Evolutionary conservation across 2,329 filamentous ascomycete species (phyloP).

Genomic region (Hypocrella siamensis): DNA sequence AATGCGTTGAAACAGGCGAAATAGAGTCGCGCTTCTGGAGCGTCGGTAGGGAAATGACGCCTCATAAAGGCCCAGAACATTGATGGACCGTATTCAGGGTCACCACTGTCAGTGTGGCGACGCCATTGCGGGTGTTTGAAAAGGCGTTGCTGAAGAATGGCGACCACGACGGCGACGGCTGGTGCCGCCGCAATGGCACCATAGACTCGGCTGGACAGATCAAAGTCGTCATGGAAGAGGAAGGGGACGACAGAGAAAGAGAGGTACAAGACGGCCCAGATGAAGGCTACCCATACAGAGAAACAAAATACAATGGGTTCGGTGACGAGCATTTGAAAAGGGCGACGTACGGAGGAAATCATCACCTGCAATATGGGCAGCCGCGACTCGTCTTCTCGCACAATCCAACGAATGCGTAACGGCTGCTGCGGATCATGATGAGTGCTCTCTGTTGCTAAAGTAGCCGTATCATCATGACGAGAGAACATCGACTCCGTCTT

Average conservation of each 20-base stretch:
- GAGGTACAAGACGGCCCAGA: slow-evolving; percentile 78
- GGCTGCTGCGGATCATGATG: not conserved
- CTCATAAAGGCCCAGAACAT: slow-evolving; percentile 30
- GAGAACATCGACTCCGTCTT: no score
- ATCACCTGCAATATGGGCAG: slow-evolving; percentile 55
- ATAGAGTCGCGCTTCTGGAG: slow-evolving; percentile 68
- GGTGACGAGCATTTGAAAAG: slow-evolving; percentile 62
- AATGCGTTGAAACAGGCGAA: slow-evolving; percentile 64
- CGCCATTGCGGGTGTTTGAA: slow-evolving; percentile 28
- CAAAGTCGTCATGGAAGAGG: slow-evolving; percentile 54
- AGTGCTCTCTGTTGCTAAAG: not conserved
- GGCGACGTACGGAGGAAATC: slow-evolving; percentile 55
- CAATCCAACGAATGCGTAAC: slow-evolving; percentile 59
- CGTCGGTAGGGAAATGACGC: slow-evolving; percentile 28
- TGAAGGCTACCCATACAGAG: slow-evolving; percentile 77
- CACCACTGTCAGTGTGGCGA: slow-evolving; percentile 6
- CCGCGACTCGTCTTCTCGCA: slow-evolving; percentile 63
- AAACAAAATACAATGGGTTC: slow-evolving; percentile 76
- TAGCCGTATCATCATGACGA: no score
- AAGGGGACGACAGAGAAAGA: slow-evolving; percentile 70
- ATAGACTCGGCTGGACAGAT: slow-evolving; percentile 55
- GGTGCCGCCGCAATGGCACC: slow-evolving; percentile 53
- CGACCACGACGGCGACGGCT: slow-evolving; percentile 48
- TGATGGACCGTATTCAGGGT: slow-evolving; percentile 10
- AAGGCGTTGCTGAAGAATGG: slow-evolving; percentile 57